Conservation (phyloP, 192 early-diverging fungal genomes). For the Globomyces pollinis-pini region DNA sequence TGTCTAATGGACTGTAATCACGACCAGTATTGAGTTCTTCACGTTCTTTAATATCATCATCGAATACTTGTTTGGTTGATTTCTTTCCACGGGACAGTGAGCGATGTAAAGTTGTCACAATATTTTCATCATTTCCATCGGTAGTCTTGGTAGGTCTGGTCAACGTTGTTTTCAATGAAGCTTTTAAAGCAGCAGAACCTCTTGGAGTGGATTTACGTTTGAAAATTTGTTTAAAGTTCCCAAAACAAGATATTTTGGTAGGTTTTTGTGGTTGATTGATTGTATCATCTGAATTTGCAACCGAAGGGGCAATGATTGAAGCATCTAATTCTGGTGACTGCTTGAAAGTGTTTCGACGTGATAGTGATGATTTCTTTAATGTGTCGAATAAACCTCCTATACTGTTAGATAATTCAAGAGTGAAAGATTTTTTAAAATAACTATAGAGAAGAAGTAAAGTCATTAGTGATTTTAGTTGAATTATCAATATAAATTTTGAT, state of each 20-base stretch:
- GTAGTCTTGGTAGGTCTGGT: background rate
- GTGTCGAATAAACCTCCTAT: background rate
- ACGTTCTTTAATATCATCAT: slow-evolving; percentile 1
- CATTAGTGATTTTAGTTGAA: no score
- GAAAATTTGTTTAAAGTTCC: no score
- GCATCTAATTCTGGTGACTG: background rate
- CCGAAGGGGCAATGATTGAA: background rate
- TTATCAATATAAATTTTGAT: no score
- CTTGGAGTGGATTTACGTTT: no score
- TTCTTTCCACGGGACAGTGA: no score
- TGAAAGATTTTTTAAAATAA: no score
- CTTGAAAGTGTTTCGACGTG: background rate
- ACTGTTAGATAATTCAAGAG: no score
- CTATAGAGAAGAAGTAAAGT: no score
- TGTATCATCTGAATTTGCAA: no score
- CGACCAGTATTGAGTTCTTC: slow-evolving; percentile 4
- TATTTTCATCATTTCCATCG: background rate
- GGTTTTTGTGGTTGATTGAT: no score
- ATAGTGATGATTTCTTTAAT: background rate
- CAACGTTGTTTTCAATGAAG: background rate
- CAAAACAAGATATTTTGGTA: no score
- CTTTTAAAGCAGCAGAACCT: background rate
- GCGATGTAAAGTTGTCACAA: background rate
- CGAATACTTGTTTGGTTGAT: background rate
- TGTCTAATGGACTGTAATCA: slow-evolving; percentile 28